phyloP scores from a whole-genome alignment of 1,284 basidiomycete genomes.

The Fomes fomentarius region DNA sequence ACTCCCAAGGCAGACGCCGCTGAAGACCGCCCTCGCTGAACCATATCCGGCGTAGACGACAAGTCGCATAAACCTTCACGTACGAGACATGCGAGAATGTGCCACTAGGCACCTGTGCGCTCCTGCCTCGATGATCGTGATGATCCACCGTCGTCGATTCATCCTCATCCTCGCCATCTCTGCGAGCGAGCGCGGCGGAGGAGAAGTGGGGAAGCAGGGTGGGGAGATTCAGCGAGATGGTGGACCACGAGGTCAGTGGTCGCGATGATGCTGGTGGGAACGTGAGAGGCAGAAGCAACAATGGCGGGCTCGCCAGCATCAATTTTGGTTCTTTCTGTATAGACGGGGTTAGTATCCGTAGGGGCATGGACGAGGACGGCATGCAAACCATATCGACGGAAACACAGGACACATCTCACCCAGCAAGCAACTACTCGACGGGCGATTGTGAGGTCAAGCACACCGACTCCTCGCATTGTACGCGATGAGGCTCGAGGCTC shows the following conservation, averaged over 20 bases:
- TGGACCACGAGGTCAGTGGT: slow-evolving; percentile 74
- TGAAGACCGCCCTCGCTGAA: slow-evolving; percentile 60
- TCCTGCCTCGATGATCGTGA: not conserved
- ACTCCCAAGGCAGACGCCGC: slow-evolving; percentile 71
- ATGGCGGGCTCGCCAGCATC: slow-evolving; percentile 43
- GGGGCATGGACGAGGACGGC: not conserved
- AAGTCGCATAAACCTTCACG: slow-evolving; percentile 81
- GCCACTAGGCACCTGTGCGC: slow-evolving; percentile 51
- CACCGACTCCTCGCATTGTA: no score
- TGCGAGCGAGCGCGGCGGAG: slow-evolving; percentile 42
- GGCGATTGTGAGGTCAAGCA: no score
- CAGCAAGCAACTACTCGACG: no score
- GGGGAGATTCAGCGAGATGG: slow-evolving; percentile 64
- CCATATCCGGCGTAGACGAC: slow-evolving; percentile 81
- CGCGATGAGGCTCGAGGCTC: no score
- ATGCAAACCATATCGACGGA: not conserved
- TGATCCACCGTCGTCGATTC: not conserved
- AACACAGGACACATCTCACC: no score
- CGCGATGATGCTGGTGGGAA: slow-evolving; percentile 59
- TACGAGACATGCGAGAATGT: slow-evolving; percentile 68
- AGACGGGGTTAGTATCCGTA: slow-evolving; percentile 6
- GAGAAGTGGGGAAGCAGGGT: slow-evolving; percentile 67
- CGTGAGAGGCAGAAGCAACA: slow-evolving; percentile 75
- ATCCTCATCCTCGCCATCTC: slow-evolving; percentile 31
- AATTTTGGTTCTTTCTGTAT: slow-evolving; percentile 60